Conservation (phyloP, 2,329 filamentous ascomycete species). For the Colletotrichum chlorophyti region DNA sequence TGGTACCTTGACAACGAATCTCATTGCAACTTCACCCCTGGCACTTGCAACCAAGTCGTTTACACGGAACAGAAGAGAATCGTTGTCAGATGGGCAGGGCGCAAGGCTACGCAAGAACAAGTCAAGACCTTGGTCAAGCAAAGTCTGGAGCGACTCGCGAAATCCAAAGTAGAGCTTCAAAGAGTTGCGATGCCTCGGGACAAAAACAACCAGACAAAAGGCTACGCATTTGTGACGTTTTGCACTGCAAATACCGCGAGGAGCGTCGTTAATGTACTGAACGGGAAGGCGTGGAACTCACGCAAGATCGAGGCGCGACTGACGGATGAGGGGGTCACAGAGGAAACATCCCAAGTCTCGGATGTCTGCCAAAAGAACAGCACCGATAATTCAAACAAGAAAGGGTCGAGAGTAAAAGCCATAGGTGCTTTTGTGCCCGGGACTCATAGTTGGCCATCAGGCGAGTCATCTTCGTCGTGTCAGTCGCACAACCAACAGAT, state of each 20-base stretch:
- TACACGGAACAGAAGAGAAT: slow-evolving; percentile 11
- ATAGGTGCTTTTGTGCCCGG: not conserved
- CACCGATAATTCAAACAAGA: not conserved
- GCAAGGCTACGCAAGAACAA: slow-evolving; percentile 13
- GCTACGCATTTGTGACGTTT: slow-evolving; percentile 17
- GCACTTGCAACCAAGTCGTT: not conserved
- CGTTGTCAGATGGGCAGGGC: slow-evolving; percentile 8
- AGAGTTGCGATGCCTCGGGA: slow-evolving; percentile 17
- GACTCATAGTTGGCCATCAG: not conserved
- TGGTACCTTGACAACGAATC: not conserved
- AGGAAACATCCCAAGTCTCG: not conserved
- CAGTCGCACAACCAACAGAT: not conserved
- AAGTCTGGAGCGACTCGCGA: not conserved
- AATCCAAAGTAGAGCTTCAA: slow-evolving; percentile 14
- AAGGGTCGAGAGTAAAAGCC: slow-evolving; percentile 1
- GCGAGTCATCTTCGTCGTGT: slow-evolving; percentile 1
- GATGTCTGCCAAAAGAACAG: slow-evolving; percentile 1
- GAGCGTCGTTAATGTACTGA: not conserved
- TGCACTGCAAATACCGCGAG: not conserved
- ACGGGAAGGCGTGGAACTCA: slow-evolving; percentile 1
- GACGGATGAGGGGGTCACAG: not conserved
- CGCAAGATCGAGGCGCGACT: slow-evolving; percentile 7
- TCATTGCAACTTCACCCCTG: not conserved
- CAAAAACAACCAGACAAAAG: slow-evolving; percentile 1
- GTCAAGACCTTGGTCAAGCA: slow-evolving; percentile 11